Evolutionary conservation across 2,329 filamentous ascomycete species (phyloP), one percentile per base, ranked within the genome.

Genomic region (Diaporthe sp.): DNA sequence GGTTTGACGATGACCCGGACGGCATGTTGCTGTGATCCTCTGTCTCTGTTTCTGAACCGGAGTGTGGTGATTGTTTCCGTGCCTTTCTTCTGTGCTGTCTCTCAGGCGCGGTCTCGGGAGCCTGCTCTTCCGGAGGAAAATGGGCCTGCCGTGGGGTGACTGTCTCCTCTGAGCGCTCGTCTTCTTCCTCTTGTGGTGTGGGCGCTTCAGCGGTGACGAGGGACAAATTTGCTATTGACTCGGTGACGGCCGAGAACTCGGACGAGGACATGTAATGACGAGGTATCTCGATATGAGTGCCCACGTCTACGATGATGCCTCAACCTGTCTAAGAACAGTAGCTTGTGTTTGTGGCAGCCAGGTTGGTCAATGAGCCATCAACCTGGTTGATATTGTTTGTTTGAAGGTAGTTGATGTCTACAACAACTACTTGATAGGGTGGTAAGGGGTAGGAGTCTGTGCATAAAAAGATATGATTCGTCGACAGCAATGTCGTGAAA

Each of bases 31-130:
- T 55, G 7, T 75, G 34, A 49, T 22, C 13, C 6, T 78, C 79
- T 70, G 73, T 79, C 49, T 81, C 80, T 1, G 79, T 82, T 22
- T 83, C 81, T 53, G 82, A 82, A 49, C 80, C 80, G 22, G 81
- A 82, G 73, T 78, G n/a, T 55, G 55, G 25, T 44, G 59, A 39
- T 22, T 49, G 42, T 12, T 61, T 8, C 44, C 19, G 42, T 15
- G 72, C 46, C 4, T 37, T 44, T 57, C 34, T 68, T 34, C 25
- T 19, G 57, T 19, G 51, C 25, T 12, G 42, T 22, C 42, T 59
- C 42, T 46, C 25, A n/a, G 46, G 44, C 3, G 28, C 12, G 10
- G 28, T 55, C n/a, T 55, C 67, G 22, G 37, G 42, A 44, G 55
- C 39, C 22, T 39, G 31, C 74, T 44, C 31, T 51, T 57, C 34